Evolutionary conservation across 169 alveolate species (phyloP).

Genomic region (Cryptosporidium xiaoi): DNA sequence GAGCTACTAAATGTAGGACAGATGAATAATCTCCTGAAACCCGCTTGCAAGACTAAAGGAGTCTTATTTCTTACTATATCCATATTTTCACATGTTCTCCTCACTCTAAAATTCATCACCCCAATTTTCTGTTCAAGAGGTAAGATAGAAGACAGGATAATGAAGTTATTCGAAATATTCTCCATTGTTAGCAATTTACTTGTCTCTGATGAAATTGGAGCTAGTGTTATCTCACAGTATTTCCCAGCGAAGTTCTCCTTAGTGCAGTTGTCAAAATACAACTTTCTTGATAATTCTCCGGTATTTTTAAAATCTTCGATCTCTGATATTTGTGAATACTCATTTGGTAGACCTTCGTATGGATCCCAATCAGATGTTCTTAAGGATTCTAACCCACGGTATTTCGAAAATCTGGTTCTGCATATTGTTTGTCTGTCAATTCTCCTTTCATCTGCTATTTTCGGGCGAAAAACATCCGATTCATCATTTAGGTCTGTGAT

Average conservation of each 20-base stretch:
- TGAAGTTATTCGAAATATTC: conserved; percentile 63
- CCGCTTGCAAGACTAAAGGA: conserved; percentile 83
- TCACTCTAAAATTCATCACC: conserved; percentile 85
- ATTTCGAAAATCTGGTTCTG: conserved; percentile 81
- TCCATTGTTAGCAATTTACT: background rate
- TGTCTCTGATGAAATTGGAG: conserved; percentile 32
- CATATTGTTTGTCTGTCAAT: conserved; percentile 29
- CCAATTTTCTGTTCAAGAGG: conserved; percentile 89
- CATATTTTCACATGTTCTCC: conserved; percentile 78
- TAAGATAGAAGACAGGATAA: conserved; percentile 85
- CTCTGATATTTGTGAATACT: conserved; percentile 84
- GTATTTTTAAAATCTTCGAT: conserved; percentile 80
- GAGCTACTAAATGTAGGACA: conserved; percentile 76
- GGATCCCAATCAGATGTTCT: conserved; percentile 89
- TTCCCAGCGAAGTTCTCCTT: conserved; percentile 19
- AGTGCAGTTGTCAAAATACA: conserved; percentile 25
- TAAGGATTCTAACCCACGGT: conserved; percentile 86
- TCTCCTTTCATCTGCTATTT: conserved; percentile 28
- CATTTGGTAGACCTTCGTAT: conserved; percentile 86
- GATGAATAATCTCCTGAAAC: conserved; percentile 87
- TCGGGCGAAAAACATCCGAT: background rate
- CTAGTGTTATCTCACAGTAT: conserved; percentile 25
- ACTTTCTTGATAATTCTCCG: conserved; percentile 65
- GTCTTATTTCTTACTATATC: conserved; percentile 82
- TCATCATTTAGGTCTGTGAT: conserved; percentile 77